Evolutionary conservation across 352 stramenopile species (phyloP), one percentile per base, ranked within the genome.

Genomic region (Thraustochytrium striatum): DNA sequence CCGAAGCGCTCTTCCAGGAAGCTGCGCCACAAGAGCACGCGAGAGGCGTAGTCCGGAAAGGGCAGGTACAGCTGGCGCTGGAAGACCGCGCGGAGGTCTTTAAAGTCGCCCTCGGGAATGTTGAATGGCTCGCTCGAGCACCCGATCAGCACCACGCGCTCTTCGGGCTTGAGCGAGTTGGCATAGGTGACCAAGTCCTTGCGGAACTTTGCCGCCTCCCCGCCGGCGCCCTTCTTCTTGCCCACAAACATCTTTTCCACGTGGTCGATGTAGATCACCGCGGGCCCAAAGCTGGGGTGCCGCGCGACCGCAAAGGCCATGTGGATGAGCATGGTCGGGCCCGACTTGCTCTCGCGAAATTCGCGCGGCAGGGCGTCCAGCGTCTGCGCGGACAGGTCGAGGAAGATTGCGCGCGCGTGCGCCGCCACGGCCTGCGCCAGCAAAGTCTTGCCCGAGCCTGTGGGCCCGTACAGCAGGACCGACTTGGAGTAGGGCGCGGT

Each of bases 241-340:
- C 85, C 85, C 2, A 89, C 85, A 58, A 95, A 95, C 36, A 96
- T 87, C 72, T 96, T 87, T 57, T 97, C 91, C 69, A 89, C 94
- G 19, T 97, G 86, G 79, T 98, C 92, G 2, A 98, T 93, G 84
- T 97, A 97, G 69, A 98, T 92, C 21, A 98, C 88, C 35, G 95
- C 88, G 2, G 92, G 93, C 75, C 91, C 87, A 36, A 96, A 85
- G 9, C 83, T 82, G n/a, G 86, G 55, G 33, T 94, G 89, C 70
- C 92, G 94, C 28, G 93, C 91, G 44, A 98, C 84, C 50, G 89
- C 83, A 73, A 97, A 97, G n/a, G 88, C 89, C 91, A 97, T 96
- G 85, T 98, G 93, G 36, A 97, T 85, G 35, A 96, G 86, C 80
- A 97, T 97, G 0, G 91, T 96, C 0, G 92, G 88, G 0, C 91